A percentile compares a stretch with the other conserved stretches of the same genome.
Conservation (phyloP, 768 basidiomycete genomes). For the Russula sp. region DNA sequence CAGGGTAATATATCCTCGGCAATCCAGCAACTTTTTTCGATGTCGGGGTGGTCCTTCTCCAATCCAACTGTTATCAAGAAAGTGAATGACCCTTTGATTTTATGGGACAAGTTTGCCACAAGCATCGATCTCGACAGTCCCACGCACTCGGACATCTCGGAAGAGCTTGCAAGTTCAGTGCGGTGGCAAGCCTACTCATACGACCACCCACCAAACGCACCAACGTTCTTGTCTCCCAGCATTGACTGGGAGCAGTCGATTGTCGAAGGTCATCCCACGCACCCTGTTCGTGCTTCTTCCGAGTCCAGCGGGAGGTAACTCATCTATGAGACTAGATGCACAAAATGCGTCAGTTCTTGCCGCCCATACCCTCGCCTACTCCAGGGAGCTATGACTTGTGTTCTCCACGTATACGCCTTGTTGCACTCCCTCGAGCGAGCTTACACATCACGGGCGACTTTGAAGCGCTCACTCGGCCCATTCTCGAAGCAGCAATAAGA, state of each 20-base stretch:
- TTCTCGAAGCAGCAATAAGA: slow-evolving; percentile 37
- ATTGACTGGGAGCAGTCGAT: slow-evolving; percentile 59
- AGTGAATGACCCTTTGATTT: slow-evolving; percentile 31
- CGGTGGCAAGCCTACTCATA: slow-evolving; percentile 52
- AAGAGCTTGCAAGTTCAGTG: slow-evolving; percentile 45
- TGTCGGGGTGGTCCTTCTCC: slow-evolving; percentile 5
- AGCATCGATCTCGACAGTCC: slow-evolving; percentile 34
- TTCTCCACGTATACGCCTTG: slow-evolving; percentile 43
- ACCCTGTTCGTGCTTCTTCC: slow-evolving; percentile 39
- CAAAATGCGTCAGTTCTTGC: slow-evolving; percentile 47
- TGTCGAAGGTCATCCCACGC: slow-evolving; percentile 54
- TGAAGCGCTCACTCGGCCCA: slow-evolving; percentile 37
- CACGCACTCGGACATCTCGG: slow-evolving; percentile 38
- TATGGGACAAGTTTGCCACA: slow-evolving; percentile 42
- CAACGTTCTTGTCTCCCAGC: slow-evolving; percentile 42
- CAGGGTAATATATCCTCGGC: not conserved
- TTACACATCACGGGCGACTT: slow-evolving; percentile 49
- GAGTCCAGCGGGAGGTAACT: not conserved
- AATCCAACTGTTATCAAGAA: not conserved
- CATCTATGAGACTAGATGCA: slow-evolving; percentile 42
- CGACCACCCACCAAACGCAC: slow-evolving; percentile 42
- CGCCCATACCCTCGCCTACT: slow-evolving; percentile 40
- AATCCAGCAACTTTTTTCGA: slow-evolving; percentile 1
- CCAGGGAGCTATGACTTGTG: slow-evolving; percentile 48
- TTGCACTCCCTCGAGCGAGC: slow-evolving; percentile 39